These are phyloP conservation scores for Caulochytrium protostelioides DNA, from an alignment of 371 early-diverging fungal species.

Conservation along the genomic window DNA sequence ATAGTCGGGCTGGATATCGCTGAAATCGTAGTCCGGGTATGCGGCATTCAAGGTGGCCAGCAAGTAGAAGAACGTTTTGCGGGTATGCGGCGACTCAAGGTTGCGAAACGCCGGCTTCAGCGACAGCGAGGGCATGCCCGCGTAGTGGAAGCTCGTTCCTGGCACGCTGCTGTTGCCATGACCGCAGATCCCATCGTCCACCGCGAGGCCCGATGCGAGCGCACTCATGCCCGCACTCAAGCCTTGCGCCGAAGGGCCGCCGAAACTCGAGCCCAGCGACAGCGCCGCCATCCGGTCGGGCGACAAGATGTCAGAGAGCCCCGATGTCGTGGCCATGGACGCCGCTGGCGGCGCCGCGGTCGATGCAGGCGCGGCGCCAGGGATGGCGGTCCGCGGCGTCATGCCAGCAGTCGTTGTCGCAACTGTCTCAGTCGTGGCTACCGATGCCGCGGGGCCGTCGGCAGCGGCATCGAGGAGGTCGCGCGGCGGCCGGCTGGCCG, in stretches of 20 bases:
- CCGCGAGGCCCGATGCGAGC: not conserved
- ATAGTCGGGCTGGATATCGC: slow-evolving; percentile 64
- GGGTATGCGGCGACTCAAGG: slow-evolving; percentile 35
- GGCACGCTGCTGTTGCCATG: not conserved
- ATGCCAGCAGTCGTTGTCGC: slow-evolving; percentile 31
- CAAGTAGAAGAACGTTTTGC: slow-evolving; percentile 66
- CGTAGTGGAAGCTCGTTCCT: not conserved
- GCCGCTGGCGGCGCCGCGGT: no score
- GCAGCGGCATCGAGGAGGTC: no score
- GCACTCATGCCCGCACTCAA: no score
- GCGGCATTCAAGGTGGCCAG: slow-evolving; percentile 77
- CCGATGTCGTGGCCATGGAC: no score
- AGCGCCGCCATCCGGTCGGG: no score
- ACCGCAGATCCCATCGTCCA: not conserved
- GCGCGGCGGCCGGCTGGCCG: not conserved
- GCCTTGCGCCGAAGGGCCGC: no score
- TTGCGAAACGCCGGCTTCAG: no score
- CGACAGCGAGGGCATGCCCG: no score
- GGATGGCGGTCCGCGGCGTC: no score
- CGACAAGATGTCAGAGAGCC: no score
- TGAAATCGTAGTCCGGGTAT: slow-evolving; percentile 87
- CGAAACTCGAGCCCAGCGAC: no score
- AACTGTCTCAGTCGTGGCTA: slow-evolving; percentile 25
- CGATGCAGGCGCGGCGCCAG: no score
- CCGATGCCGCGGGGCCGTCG: slow-evolving; percentile 17